A percentile compares a stretch with the other conserved stretches of the same genome.
These are phyloP conservation scores for Phytophthora litchii DNA, from an alignment of 352 stramenopile genomes.

Conservation along the genomic window DNA sequence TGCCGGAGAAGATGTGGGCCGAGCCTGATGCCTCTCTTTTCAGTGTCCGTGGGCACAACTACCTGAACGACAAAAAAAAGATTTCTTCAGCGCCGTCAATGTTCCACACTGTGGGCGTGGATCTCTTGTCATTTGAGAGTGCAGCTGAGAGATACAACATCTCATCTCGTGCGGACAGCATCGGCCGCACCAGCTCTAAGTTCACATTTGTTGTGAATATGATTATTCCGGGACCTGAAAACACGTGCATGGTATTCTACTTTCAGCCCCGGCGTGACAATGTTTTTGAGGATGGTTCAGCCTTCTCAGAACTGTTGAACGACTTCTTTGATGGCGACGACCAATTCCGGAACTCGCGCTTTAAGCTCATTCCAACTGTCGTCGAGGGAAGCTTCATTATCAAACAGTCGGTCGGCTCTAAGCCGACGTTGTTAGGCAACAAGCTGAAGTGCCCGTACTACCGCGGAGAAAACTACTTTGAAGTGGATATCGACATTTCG, in stretches of 20 bases:
- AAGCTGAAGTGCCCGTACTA: conserved; percentile 94
- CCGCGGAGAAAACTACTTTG: conserved; percentile 93
- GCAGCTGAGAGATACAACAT: conserved; percentile 80
- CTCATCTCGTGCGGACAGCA: conserved; percentile 66
- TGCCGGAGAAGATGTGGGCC: conserved; percentile 85
- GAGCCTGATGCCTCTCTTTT: conserved; percentile 85
- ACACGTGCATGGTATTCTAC: conserved; percentile 87
- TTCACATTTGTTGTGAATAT: conserved; percentile 93
- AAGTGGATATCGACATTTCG: conserved; percentile 96
- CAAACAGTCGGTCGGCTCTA: conserved; percentile 94
- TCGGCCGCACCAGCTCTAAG: conserved; percentile 72
- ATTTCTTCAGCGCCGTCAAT: conserved; percentile 65
- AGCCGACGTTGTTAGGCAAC: conserved; percentile 96
- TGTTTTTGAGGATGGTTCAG: conserved; percentile 86
- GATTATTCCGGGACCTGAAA: conserved; percentile 84
- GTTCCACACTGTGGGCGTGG: conserved; percentile 84
- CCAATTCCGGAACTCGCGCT: conserved; percentile 94
- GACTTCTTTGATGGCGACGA: conserved; percentile 95
- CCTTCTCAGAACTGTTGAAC: conserved; percentile 89
- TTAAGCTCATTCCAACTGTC: conserved; percentile 98
- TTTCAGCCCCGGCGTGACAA: conserved; percentile 82
- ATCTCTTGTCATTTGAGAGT: conserved; percentile 82
- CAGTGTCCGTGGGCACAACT: conserved; percentile 87
- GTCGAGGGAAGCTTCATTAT: conserved; percentile 98
- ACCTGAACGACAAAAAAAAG: conserved; percentile 91